phyloP scores from a whole-genome alignment of 805 yeast species.

The Hanseniaspora thailandica region DNA sequence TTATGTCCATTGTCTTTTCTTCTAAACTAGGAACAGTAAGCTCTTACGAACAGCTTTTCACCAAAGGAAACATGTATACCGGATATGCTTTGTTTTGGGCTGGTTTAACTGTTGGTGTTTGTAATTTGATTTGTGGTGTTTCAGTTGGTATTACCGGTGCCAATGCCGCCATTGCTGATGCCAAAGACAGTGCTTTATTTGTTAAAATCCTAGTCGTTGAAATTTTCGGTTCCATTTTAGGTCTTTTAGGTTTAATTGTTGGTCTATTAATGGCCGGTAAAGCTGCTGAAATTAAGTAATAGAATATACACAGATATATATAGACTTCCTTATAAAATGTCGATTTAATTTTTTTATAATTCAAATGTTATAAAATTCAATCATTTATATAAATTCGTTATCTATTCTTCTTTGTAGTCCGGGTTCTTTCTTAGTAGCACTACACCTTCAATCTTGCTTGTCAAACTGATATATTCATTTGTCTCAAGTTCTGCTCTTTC shows the following conservation, averaged over 20 bases:
- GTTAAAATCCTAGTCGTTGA: constrained; percentile 94
- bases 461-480: constrained; percentile 74
- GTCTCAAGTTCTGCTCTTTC: constrained; percentile 92
- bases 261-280: constrained; percentile 95
- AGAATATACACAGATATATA: too few relatives aligned
- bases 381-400: neutral
- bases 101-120: constrained; percentile 86
- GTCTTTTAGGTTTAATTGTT: constrained; percentile 89
- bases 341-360: neutral
- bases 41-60: constrained; percentile 45
- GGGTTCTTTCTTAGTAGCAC: constrained; percentile 88
- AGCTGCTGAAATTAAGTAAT: constrained; percentile 70
- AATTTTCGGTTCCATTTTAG: constrained; percentile 92
- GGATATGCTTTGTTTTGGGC: constrained; percentile 98
- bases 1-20: constrained; percentile 94
- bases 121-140: constrained; percentile 90
- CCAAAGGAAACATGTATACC: constrained; percentile 82
- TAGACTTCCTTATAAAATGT: neutral
- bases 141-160: constrained; percentile 97
- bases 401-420: constrained; percentile 57
- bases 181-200: constrained; percentile 88
- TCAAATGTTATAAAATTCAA: neutral
- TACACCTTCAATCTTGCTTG: constrained; percentile 79
- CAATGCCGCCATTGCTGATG: constrained; percentile 96
- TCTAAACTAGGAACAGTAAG: constrained; percentile 65